A percentile compares a stretch with the other conserved stretches of the same genome.
Evolutionary conservation across 495 filamentous ascomycete genomes (phyloP).

Genomic region (Penicillium nucicola): DNA sequence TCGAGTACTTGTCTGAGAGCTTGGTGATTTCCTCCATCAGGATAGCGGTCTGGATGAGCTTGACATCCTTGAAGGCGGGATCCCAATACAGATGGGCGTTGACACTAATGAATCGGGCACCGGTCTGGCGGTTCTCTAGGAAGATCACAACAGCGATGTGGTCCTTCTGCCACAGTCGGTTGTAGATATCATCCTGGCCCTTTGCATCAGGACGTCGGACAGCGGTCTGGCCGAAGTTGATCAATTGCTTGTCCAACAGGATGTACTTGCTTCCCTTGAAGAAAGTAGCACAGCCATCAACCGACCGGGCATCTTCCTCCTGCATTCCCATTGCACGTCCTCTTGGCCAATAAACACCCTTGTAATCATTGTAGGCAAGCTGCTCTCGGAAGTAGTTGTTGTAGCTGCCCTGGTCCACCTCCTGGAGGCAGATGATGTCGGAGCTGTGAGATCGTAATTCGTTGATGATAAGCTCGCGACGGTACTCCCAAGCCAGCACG

Average conservation of each 20-base stretch:
- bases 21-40: constrained; percentile 86
- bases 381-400: constrained; percentile 82
- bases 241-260: constrained; percentile 84
- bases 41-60: constrained; percentile 90
- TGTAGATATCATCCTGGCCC: constrained; percentile 92
- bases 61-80: constrained; percentile 84
- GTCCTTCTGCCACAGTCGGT: constrained; percentile 95
- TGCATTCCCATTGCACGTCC: constrained; percentile 85
- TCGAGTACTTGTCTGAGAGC: constrained; percentile 77
- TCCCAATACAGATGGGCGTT: constrained; percentile 97
- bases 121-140: constrained; percentile 84
- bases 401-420: constrained; percentile 86
- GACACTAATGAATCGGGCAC: constrained; percentile 82
- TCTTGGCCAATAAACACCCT: constrained; percentile 87
- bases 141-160: constrained; percentile 89
- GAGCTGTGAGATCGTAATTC: constrained; percentile 78
- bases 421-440: constrained; percentile 90
- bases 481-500: constrained; percentile 80
- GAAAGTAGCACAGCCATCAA: constrained; percentile 96
- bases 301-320: constrained; percentile 76
- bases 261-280: constrained; percentile 92
- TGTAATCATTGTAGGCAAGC: constrained; percentile 82
- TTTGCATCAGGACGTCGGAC: constrained; percentile 95
- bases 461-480: constrained; percentile 72
- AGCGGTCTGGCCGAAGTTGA: constrained; percentile 88